Evolutionary conservation across 148 eudicot species (phyloP).

Genomic region (Cornus kousa): DNA sequence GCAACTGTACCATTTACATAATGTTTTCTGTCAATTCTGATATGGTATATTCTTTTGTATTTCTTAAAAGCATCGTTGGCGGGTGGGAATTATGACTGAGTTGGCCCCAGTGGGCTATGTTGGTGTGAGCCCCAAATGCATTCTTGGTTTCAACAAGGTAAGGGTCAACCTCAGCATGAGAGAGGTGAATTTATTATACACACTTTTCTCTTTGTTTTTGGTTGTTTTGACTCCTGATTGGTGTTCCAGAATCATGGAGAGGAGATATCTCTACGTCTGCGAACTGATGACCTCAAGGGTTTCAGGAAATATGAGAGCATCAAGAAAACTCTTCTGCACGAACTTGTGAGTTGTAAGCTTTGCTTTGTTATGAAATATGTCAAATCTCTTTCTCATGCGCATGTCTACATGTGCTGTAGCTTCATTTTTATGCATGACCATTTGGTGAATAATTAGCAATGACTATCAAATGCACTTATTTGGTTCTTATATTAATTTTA

Average conservation of each 20-base stretch:
- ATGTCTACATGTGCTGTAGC: conserved; percentile 3
- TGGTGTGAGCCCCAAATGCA: conserved; percentile 79
- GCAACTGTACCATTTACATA: not conserved
- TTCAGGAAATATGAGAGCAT: conserved; percentile 85
- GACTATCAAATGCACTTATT: not conserved
- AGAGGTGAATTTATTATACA: not conserved
- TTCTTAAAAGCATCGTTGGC: conserved; percentile 80
- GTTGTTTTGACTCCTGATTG: conserved; percentile 9
- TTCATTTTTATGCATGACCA: not conserved
- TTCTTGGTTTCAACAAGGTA: conserved; percentile 92
- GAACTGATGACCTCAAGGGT: conserved; percentile 95
- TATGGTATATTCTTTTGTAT: conserved; percentile 11
- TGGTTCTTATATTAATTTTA: conserved; percentile 27
- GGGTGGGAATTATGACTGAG: conserved; percentile 97
- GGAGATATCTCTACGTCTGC: conserved; percentile 87
- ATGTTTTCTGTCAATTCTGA: conserved; percentile 18
- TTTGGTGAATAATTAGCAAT: not conserved
- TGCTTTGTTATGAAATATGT: not conserved
- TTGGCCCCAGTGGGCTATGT: conserved; percentile 95
- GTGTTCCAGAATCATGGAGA: conserved; percentile 79
- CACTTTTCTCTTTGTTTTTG: not conserved
- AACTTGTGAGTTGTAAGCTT: conserved; percentile 83
- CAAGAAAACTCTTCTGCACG: conserved; percentile 88
- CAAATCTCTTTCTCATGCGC: not conserved
- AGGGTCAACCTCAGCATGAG: conserved; percentile 5